A percentile compares a stretch with the other conserved stretches of the same genome.
These are phyloP conservation scores for Acanthamoeba quina DNA, from an alignment of 208 protist species.

Conservation along the genomic window DNA sequence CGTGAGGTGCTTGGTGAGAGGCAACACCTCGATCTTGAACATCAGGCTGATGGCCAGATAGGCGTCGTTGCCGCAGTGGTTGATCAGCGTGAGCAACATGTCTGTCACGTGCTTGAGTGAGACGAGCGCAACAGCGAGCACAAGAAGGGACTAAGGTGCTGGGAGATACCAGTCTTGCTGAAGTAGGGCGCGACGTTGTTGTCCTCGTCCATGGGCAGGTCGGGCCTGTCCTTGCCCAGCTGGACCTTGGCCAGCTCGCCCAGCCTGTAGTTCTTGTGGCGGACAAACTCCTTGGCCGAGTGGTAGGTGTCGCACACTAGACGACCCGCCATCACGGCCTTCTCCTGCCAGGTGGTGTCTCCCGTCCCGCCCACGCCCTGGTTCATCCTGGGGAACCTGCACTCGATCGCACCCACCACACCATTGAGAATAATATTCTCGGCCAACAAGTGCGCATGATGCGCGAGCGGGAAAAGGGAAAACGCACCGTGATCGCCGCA, in stretches of 20 bases:
- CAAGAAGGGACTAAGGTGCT: background rate
- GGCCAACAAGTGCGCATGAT: background rate
- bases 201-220: conserved; percentile 60
- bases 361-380: conserved; percentile 26
- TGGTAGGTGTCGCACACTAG: conserved; percentile 97
- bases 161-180: background rate
- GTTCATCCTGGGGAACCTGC: conserved; percentile 26
- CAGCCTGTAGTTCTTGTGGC: conserved; percentile 86
- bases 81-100: conserved; percentile 68
- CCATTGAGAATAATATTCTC: background rate
- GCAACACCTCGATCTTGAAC: conserved; percentile 96
- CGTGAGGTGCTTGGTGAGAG: conserved; percentile 98
- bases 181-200: conserved; percentile 47
- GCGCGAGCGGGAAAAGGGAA: background rate
- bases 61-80: conserved; percentile 87
- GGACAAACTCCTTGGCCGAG: conserved; percentile 92
- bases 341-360: conserved; percentile 89
- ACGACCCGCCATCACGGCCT: conserved; percentile 94
- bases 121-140: background rate
- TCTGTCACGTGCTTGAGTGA: conserved; percentile 46
- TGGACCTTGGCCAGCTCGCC: conserved; percentile 81
- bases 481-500: conserved; percentile 60
- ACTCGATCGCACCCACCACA: background rate
- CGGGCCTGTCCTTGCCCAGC: conserved; percentile 78
- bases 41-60: conserved; percentile 92